phyloP scores from a whole-genome alignment of 2,329 filamentous ascomycete species.

The Nothophoma quercina region DNA sequence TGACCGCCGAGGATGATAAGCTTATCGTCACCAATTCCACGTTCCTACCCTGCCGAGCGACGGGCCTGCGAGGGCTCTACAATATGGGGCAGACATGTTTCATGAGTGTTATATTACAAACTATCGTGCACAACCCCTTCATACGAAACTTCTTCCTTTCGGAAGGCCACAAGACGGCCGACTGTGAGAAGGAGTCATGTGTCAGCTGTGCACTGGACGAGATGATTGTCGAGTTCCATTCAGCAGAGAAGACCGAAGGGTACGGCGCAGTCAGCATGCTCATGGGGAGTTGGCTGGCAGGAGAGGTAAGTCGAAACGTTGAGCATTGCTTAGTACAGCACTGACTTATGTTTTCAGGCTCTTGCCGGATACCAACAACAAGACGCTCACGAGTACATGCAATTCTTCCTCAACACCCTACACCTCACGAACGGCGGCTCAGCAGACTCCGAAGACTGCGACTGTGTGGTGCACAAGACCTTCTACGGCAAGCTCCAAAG shows the following conservation, averaged over 20 bases:
- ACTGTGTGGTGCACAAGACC: slow-evolving; percentile 91
- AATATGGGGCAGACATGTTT: slow-evolving; percentile 99
- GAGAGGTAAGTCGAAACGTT: slow-evolving; percentile 70
- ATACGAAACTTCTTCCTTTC: slow-evolving; percentile 91
- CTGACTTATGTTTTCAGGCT: slow-evolving; percentile 32
- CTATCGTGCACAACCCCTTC: slow-evolving; percentile 90
- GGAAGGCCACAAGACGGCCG: slow-evolving; percentile 82
- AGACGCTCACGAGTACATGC: slow-evolving; percentile 96
- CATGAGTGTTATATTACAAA: slow-evolving; percentile 94
- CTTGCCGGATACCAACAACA: slow-evolving; percentile 90
- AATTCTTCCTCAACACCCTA: slow-evolving; percentile 90
- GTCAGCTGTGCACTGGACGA: slow-evolving; percentile 68
- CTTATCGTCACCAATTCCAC: slow-evolving; percentile 82
- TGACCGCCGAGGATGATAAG: slow-evolving; percentile 69
- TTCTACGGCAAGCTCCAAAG: slow-evolving; percentile 93
- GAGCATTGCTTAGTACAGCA: not conserved
- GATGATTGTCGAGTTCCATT: slow-evolving; percentile 70
- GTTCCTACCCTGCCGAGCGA: slow-evolving; percentile 81
- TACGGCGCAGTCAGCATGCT: slow-evolving; percentile 91
- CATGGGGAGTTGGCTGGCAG: slow-evolving; percentile 87
- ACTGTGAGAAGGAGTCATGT: slow-evolving; percentile 69
- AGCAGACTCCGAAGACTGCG: slow-evolving; percentile 62
- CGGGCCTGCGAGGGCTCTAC: slow-evolving; percentile 89
- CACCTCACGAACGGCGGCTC: slow-evolving; percentile 77
- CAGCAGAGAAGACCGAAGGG: slow-evolving; percentile 81